A percentile compares a stretch with the other conserved stretches of the same genome.
Evolutionary conservation across 331 rosid genomes (phyloP).

Genomic region (Malus hybrid): DNA sequence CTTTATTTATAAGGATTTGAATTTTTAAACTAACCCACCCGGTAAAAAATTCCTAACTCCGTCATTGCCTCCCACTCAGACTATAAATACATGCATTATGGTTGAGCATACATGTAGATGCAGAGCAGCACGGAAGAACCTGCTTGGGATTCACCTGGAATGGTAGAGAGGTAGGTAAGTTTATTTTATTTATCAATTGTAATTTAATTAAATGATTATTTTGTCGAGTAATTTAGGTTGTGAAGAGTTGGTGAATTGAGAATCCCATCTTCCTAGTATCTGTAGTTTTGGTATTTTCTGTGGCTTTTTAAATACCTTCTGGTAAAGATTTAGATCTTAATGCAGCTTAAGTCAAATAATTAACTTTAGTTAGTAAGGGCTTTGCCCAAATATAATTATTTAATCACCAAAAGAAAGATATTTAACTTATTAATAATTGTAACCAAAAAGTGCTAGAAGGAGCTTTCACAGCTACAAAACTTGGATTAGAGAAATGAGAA

Average conservation of each 20-base stretch:
- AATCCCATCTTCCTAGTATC: too few relatives aligned
- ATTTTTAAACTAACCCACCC: too few relatives aligned
- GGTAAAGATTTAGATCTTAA: background rate
- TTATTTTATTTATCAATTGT: too few relatives aligned
- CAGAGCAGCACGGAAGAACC: conserved; percentile 8
- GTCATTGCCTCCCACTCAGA: background rate
- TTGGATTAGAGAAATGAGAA: too few relatives aligned
- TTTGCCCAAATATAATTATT: background rate
- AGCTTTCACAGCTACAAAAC: background rate
- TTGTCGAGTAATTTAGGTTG: too few relatives aligned
- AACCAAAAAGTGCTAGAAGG: background rate
- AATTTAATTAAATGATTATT: too few relatives aligned
- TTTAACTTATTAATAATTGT: background rate
- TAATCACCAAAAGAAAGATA: background rate
- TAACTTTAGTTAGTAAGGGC: background rate
- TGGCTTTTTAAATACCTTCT: background rate
- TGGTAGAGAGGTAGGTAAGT: background rate
- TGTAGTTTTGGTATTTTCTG: too few relatives aligned
- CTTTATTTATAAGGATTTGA: too few relatives aligned
- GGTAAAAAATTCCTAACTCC: too few relatives aligned
- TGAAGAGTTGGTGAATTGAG: too few relatives aligned
- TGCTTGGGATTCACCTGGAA: background rate
- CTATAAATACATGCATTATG: background rate
- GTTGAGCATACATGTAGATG: background rate
- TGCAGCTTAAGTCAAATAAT: background rate